phyloP scores from a whole-genome alignment of 305 asterid genomes.

The Fraxinus xanthoxyloides region DNA sequence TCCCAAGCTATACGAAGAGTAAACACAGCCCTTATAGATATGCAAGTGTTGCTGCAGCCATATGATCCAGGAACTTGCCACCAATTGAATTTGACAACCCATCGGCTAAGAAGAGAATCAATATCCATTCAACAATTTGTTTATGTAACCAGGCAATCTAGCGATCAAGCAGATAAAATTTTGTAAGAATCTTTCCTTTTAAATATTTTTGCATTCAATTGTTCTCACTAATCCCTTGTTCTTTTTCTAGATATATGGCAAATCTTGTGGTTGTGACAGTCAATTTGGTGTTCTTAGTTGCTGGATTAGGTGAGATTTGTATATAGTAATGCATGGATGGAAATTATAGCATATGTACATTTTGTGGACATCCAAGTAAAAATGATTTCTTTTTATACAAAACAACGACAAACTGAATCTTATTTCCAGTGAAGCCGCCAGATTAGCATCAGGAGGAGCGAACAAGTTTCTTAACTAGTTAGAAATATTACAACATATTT shows the following conservation, averaged over 20 bases:
- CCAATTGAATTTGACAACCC: constrained; percentile 34
- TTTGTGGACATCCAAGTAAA: neutral
- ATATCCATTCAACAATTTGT: constrained; percentile 29
- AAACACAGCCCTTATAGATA: constrained; percentile 29
- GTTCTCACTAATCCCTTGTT: neutral
- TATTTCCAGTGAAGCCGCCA: neutral
- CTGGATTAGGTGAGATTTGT: constrained; percentile 46
- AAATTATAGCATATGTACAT: neutral
- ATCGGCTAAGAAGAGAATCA: constrained; percentile 39
- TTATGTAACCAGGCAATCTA: constrained; percentile 25
- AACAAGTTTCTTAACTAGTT: no score
- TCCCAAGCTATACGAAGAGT: constrained; percentile 35
- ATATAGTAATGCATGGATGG: neutral
- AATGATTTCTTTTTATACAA: neutral
- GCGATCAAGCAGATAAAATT: constrained; percentile 32
- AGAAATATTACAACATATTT: neutral
- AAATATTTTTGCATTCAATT: neutral
- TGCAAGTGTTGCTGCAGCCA: constrained; percentile 37
- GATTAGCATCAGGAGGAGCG: neutral
- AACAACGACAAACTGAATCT: neutral
- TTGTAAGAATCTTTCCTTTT: constrained; percentile 28
- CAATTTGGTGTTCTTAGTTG: constrained; percentile 40
- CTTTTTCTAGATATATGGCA: constrained; percentile 33
- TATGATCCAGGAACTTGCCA: constrained; percentile 36
- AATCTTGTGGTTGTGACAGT: constrained; percentile 38